Base-by-base conservation (phyloP, 2,329 filamentous ascomycete genomes). In the Penicillium decumbens region DNA sequence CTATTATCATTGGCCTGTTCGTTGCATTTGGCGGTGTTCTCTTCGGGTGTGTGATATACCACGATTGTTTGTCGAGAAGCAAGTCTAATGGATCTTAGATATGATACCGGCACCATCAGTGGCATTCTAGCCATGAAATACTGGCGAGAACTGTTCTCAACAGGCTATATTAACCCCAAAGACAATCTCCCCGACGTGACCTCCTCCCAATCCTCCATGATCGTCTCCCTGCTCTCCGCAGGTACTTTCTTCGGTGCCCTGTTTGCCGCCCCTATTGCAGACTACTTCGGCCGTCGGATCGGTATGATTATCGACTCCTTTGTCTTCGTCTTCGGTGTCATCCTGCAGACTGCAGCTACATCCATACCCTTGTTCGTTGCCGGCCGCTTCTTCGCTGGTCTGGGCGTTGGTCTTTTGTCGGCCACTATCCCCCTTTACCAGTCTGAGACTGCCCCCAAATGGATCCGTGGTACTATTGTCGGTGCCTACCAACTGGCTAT, bases 401-500 rank as follows among this genome's bases (percentile, higher is more conserved):
- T 71, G 45, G 87, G 87, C 74, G 86, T 90, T 63, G 87, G 87
- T 66, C 86, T 89, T 65, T 83, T 88, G 59, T 89, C 85, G 12
- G 85, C 87, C 60, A 84, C 88, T 56, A 80, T 66, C 30, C 59
- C 65, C 61, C 77, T 89, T 46, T 90, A 92, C 79, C 90, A 92
- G 84, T 89, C 85, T 38, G 88, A 91, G 72, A 88, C 89, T 61
- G 66, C 69, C 28, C 84, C 85, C 41, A 81, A 79, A 67, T 88
- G 86, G 72, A 84, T 92, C 59, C 82, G 87, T 62, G 87, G 87
- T 63, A 83, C 85, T 47, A 80, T 90, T 45, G 87, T 91, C 18
- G 81, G 85, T 7, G 85, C 84, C 7, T 91, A 90, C 73, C 87
- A 91, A 67, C 87, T 89, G 74, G 88, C 83, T 66, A 87, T 90